Base-by-base conservation (phyloP, 306 rosid genomes). In the Trifolium subterraneum region DNA sequence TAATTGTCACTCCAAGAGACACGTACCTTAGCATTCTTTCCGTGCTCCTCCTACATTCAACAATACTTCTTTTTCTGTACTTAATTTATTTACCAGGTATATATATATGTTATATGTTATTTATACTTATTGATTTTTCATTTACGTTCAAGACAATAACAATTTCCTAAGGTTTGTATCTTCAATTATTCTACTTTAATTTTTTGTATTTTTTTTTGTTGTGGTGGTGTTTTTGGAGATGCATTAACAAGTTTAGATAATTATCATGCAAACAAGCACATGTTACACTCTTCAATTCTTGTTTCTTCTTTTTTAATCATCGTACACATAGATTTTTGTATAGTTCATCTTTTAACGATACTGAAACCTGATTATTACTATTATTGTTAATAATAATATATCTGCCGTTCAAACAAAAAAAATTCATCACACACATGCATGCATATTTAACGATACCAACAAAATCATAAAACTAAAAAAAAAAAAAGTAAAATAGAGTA, bases 11-110 rank as follows among this genome's bases (percentile, higher is more conserved):
- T 59, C 35, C 78, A 82, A 64, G 86, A 79, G 69, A 52, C 65
- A 67, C 60, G 45, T 73, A 72, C 74, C 23, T 41, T 9, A 62
- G 35, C 79, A 67, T 76, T 93, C 97, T 90, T 93, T 90, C 75
- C 88, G 77, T 93, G 94, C 70, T 56, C 64, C 12, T 54, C 44
- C 42, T 64, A 81, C 35, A 69, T 63, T 62, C 68, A 78, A 68
- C 68, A 45, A 9, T 71, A 42, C 8, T 56, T 31, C 66, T 60
- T 16, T 51, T 80, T 35, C 61, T 64, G 23, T 62, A 6, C 10
- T 50, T 47, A 23, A 8, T 36, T 36, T 36, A 36, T 2, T 36
- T n/a, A n/a, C n/a, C n/a, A 36, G 39, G 39, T 36, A 36, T 7
- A 8, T 29, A 29, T 29, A 4, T 29, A 29, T 29, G 25, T 3